Evolutionary conservation across 176 grass and related monocot species (phyloP).

Genomic region (Triticum turgidum): DNA sequence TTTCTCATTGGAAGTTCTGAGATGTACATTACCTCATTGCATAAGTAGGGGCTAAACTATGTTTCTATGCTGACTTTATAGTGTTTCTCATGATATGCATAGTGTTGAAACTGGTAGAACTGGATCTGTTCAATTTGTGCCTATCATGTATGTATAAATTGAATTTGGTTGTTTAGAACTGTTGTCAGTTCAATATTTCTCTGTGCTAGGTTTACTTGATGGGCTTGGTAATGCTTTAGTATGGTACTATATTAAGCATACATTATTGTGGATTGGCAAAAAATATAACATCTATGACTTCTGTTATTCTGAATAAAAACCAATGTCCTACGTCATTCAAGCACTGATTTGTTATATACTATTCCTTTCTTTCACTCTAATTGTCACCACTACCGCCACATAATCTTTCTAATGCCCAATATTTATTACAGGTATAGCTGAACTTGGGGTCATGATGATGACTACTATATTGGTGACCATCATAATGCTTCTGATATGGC

Average conservation of each 20-base stretch:
- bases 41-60: neutral
- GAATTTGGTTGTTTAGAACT: neutral
- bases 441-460: conserved; percentile 97
- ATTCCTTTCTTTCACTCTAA: conserved; percentile 27
- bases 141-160: neutral
- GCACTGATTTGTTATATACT: neutral
- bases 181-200: neutral
- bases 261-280: neutral
- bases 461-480: conserved; percentile 92
- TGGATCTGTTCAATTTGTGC: conserved; percentile 12
- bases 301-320: conserved; percentile 2
- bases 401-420: conserved; percentile 38
- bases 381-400: neutral
- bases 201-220: neutral
- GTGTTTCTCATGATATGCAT: neutral
- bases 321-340: neutral
- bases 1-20: conserved; percentile 22
- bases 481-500: conserved; percentile 99
- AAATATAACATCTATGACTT: conserved; percentile 1
- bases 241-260: neutral
- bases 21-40: conserved; percentile 6
- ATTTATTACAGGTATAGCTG: conserved; percentile 72
- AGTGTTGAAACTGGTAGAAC: conserved; percentile 6
- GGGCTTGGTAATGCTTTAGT: conserved; percentile 8
- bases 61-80: neutral